Conservation (phyloP, 108 stramenopile genomes). For the Skeletonema costatum region DNA sequence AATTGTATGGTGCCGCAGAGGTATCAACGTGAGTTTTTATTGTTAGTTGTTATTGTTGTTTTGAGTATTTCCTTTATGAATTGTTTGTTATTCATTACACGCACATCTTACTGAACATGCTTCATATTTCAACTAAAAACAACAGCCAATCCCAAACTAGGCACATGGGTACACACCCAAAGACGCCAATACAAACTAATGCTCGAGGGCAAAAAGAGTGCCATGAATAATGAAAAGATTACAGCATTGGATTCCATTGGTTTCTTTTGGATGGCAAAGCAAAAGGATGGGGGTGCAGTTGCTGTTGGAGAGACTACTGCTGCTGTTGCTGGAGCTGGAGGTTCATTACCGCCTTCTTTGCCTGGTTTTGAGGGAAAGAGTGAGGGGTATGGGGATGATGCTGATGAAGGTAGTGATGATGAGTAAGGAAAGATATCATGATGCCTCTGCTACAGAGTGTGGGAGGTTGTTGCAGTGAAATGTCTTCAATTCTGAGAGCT, state of each 20-base stretch:
- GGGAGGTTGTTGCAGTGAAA: too few species aligned
- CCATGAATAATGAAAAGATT: slow-evolving; percentile 52
- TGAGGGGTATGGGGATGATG: not conserved
- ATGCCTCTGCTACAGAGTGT: too few species aligned
- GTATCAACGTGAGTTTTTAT: not conserved
- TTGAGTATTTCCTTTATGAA: not conserved
- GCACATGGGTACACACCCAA: slow-evolving; percentile 69
- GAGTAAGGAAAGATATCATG: too few species aligned
- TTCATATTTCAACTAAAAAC: slow-evolving; percentile 43
- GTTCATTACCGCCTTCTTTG: not conserved
- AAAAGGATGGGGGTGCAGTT: not conserved
- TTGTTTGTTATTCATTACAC: too few species aligned
- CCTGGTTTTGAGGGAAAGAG: not conserved
- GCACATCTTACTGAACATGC: too few species aligned
- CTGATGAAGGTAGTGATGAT: not conserved
- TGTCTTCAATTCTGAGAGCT: too few species aligned
- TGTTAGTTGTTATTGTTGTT: not conserved
- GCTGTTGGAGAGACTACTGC: not conserved
- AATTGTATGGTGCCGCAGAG: slow-evolving; percentile 49
- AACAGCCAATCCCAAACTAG: slow-evolving; percentile 54
- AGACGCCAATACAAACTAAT: slow-evolving; percentile 42
- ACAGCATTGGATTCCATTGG: slow-evolving; percentile 45
- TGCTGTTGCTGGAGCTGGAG: not conserved
- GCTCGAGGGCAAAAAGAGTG: slow-evolving; percentile 44
- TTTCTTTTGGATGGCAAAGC: slow-evolving; percentile 51